Evolutionary conservation across 192 early-diverging fungal species (phyloP).

Genomic region (Coemansia asiatica): DNA sequence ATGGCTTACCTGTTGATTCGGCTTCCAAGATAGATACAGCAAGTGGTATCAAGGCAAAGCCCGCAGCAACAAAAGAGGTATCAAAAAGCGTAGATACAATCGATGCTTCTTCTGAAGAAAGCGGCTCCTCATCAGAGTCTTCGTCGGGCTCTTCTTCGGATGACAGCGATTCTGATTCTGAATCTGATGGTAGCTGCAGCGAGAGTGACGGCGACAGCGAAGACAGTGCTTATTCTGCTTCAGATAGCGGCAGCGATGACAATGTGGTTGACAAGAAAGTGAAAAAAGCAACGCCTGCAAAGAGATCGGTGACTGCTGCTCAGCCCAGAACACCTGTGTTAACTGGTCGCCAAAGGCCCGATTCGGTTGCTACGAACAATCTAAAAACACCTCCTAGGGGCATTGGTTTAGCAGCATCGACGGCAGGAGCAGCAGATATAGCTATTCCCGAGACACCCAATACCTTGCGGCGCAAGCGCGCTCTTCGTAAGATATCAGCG

Average conservation of each 20-base stretch:
- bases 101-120: background rate
- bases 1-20: no score
- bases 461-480: slow-evolving; percentile 23
- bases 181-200: background rate
- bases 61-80: no score
- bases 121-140: background rate
- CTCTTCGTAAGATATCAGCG: slow-evolving; percentile 22
- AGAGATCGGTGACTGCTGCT: background rate
- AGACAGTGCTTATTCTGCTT: background rate
- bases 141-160: background rate
- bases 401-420: background rate
- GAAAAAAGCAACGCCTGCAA: background rate
- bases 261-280: background rate
- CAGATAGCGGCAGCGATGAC: background rate
- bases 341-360: background rate
- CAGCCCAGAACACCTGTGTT: background rate
- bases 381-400: background rate
- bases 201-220: background rate
- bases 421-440: background rate
- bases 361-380: background rate
- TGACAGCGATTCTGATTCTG: slow-evolving; percentile 2
- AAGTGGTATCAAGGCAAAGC: no score
- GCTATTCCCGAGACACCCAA: background rate
- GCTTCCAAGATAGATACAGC: no score
- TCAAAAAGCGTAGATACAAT: no score